Conservation (phyloP, 2,329 filamentous ascomycete genomes). For the Proliferodiscus dingleyae region DNA sequence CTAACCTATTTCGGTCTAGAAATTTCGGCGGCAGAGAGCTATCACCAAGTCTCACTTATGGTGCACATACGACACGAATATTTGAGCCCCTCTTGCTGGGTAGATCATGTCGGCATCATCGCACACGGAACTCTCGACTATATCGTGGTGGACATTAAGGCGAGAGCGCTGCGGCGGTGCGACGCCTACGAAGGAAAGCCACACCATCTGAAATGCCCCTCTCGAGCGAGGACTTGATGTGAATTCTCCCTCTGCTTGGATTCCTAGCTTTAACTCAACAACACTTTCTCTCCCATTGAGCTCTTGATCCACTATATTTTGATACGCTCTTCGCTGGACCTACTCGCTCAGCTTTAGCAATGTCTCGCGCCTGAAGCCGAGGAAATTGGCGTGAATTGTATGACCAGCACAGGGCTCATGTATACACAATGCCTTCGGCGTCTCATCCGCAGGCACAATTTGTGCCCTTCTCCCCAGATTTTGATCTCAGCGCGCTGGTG, state of each 20-base stretch:
- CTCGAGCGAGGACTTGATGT: no score
- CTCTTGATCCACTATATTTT: background rate
- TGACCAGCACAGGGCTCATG: no score
- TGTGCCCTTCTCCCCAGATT: constrained; percentile 80
- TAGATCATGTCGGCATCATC: no score
- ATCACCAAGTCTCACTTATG: no score
- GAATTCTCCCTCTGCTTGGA: background rate
- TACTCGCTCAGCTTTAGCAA: background rate
- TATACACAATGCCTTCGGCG: constrained; percentile 62
- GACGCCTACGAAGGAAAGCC: background rate
- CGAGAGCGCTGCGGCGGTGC: background rate
- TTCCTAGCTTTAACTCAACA: background rate
- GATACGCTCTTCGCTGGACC: background rate
- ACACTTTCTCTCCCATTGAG: background rate
- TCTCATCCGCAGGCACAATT: constrained; percentile 82
- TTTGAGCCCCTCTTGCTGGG: no score
- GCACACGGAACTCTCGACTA: no score
- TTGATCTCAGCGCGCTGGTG: constrained; percentile 73
- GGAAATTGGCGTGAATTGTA: no score
- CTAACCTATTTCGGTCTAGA: no score
- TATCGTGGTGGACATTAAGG: background rate
- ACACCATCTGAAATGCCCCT: no score
- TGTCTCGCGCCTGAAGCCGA: background rate
- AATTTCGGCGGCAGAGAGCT: no score
- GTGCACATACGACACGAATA: no score